These are phyloP conservation scores for Triticum aestivum DNA, from an alignment of 176 grass and related monocot genomes.

Conservation along the genomic window IWGSC_CS_RefSeq_v2.1 NC_057814.1:320048981-320049480, in stretches of 20 bases:
- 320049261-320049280: slow-evolving; percentile 31
- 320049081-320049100: slow-evolving; percentile 52
- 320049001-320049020: slow-evolving; percentile 71
- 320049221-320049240: slow-evolving; percentile 60
- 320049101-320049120: slow-evolving; percentile 77
- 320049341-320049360: slow-evolving; percentile 44
- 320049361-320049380: slow-evolving; percentile 42
- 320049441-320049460: slow-evolving; percentile 63
- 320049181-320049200: slow-evolving; percentile 24
- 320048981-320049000: slow-evolving; percentile 61
- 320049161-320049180: slow-evolving; percentile 66
- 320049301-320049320: slow-evolving; percentile 62
- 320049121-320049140: slow-evolving; percentile 63
- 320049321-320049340: slow-evolving; percentile 49
- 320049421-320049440: slow-evolving; percentile 69
- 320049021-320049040: slow-evolving; percentile 63
- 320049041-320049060: slow-evolving; percentile 62
- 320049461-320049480: slow-evolving; percentile 22
- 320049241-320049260: slow-evolving; percentile 58
- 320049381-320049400: slow-evolving; percentile 61
- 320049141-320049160: slow-evolving; percentile 42
- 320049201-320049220: no score
- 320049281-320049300: slow-evolving; percentile 40
- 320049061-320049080: slow-evolving; percentile 40
- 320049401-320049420: slow-evolving; percentile 66